A percentile compares a stretch with the other conserved stretches of the same genome.
Conservation (phyloP, 2,329 filamentous ascomycete genomes). For the Exophiala calicioides region DNA sequence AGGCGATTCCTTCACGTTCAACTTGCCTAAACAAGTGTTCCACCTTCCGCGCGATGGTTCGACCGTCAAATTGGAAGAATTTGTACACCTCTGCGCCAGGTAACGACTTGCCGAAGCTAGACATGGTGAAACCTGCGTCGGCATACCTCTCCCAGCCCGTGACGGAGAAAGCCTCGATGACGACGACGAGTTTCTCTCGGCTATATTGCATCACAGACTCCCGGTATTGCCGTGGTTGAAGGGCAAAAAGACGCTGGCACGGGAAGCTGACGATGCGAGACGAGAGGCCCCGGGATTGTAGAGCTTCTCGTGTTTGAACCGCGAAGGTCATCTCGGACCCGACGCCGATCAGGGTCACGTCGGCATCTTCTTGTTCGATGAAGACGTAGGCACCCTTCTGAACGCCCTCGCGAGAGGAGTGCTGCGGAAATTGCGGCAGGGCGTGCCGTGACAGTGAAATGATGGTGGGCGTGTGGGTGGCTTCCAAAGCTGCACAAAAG, state of each 20-base stretch:
- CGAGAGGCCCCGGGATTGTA: constrained; percentile 35
- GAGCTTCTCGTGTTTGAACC: constrained; percentile 42
- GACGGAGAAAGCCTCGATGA: constrained; percentile 51
- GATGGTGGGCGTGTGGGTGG: constrained; percentile 38
- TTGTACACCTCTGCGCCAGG: too few species aligned
- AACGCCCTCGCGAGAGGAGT: constrained; percentile 37
- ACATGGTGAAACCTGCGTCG: too few species aligned
- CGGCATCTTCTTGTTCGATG: constrained; percentile 36
- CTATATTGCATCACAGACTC: constrained; percentile 41
- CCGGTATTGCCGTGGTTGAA: constrained; percentile 46
- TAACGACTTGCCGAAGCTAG: too few species aligned
- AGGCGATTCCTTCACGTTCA: too few species aligned
- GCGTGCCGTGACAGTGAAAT: constrained; percentile 46
- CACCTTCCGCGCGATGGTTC: too few species aligned
- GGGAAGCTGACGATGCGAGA: constrained; percentile 52
- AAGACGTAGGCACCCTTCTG: constrained; percentile 46
- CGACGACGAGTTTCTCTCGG: constrained; percentile 41
- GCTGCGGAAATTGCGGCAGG: constrained; percentile 41
- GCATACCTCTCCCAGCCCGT: constrained; percentile 55
- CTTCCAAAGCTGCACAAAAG: constrained; percentile 51
- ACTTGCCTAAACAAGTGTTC: too few species aligned
- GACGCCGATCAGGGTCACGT: constrained; percentile 50
- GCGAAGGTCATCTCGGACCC: constrained; percentile 52
- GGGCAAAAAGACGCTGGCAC: constrained; percentile 50
- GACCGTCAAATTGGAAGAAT: too few species aligned